Conservation (phyloP, 1,139 yeast species). For the Arxiozyma heterogenica region DNA sequence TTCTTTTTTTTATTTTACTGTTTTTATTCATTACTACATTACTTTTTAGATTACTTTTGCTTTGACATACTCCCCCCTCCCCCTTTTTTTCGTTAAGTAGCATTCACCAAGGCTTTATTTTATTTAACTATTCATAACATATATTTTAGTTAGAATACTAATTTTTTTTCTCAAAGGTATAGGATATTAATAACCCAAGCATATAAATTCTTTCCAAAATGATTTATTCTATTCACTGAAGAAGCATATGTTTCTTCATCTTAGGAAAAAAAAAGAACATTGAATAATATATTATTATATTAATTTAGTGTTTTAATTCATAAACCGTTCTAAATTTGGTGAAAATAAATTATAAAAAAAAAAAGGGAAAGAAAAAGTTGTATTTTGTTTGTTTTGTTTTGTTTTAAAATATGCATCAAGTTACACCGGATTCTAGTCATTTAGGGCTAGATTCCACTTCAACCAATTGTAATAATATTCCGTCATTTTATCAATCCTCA, state of each 20-base stretch:
- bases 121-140: neutral
- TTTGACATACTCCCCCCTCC: neutral
- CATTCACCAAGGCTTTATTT: neutral
- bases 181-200: neutral
- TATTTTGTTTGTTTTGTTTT: neutral
- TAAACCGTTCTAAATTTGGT: neutral
- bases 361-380: neutral
- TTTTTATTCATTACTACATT: neutral
- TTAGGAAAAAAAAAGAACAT: neutral
- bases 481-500: slow-evolving; percentile 18
- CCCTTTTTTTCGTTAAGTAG: neutral
- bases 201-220: neutral
- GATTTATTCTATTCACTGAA: slow-evolving; percentile 2
- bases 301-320: neutral
- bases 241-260: neutral
- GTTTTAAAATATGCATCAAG: slow-evolving; percentile 3
- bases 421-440: slow-evolving; percentile 4
- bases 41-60: too few relatives aligned
- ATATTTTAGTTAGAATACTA: neutral
- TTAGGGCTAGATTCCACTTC: neutral
- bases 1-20: neutral
- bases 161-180: neutral
- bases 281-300: neutral
- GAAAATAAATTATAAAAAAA: neutral
- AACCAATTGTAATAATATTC: neutral